Percentiles rank a stretch among this genome's conserved stretches.
Evolutionary conservation across 2,329 filamentous ascomycete genomes (phyloP).

Genomic region (Samsoniella hepiali): DNA sequence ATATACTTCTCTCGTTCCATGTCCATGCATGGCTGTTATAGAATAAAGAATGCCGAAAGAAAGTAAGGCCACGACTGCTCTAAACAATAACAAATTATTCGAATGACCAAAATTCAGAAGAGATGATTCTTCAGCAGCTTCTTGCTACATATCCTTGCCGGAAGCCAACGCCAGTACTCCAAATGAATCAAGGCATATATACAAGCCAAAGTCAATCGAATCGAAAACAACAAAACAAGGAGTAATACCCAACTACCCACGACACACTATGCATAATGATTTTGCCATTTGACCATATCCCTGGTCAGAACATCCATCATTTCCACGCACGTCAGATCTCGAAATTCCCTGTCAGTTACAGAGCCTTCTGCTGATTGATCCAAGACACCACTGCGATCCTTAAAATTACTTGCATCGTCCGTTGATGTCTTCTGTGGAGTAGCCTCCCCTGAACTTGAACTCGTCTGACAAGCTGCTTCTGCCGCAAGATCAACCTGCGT

Average conservation of each 20-base stretch:
- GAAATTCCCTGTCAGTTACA: slow-evolving; percentile 55
- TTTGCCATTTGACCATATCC: slow-evolving; percentile 82
- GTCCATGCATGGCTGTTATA: not conserved
- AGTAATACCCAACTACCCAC: not conserved
- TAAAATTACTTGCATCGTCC: slow-evolving; percentile 7
- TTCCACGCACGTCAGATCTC: slow-evolving; percentile 71
- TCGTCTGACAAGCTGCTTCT: slow-evolving; percentile 47
- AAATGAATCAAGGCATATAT: not conserved
- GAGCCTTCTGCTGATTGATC: not conserved
- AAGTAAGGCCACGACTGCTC: not conserved
- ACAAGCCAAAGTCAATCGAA: not conserved
- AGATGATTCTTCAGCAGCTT: not conserved
- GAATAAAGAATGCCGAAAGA: not conserved
- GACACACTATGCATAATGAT: slow-evolving; percentile 51
- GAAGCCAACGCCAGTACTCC: not conserved
- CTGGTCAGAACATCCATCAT: slow-evolving; percentile 88
- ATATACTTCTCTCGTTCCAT: not conserved
- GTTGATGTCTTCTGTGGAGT: slow-evolving; percentile 37
- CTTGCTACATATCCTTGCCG: not conserved
- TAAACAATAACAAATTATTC: no score
- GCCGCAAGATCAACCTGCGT: slow-evolving; percentile 84
- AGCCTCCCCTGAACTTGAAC: slow-evolving; percentile 37
- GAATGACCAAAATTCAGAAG: not conserved
- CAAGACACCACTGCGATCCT: slow-evolving; percentile 18
- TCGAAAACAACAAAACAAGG: not conserved